Conservation (phyloP, 2,329 filamentous ascomycete genomes). For the Claviceps humidiphila region DNA sequence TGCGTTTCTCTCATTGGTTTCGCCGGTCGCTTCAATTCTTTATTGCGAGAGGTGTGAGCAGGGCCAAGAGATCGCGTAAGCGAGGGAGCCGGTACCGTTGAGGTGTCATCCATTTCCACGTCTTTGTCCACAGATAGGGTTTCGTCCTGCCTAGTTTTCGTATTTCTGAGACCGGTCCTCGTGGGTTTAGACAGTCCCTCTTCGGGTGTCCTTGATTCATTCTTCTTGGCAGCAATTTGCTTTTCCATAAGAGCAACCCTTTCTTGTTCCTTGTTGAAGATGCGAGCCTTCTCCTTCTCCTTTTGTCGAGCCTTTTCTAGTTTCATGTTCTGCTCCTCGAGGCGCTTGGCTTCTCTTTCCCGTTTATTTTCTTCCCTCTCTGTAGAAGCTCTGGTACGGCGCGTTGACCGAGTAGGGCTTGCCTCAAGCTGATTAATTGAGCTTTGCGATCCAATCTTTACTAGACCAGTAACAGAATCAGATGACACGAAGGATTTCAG, state of each 20-base stretch:
- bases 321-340: constrained; percentile 47
- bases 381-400: constrained; percentile 43
- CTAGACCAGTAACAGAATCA: constrained; percentile 28
- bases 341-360: constrained; percentile 49
- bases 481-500: constrained; percentile 32
- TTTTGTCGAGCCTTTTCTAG: constrained; percentile 56
- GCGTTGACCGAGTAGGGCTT: constrained; percentile 31
- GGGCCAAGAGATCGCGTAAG: constrained; percentile 37
- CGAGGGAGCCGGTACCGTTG: constrained; percentile 46
- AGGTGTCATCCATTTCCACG: constrained; percentile 43
- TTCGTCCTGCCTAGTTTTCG: constrained; percentile 23
- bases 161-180: constrained; percentile 40
- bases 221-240: constrained; percentile 38
- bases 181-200: constrained; percentile 31
- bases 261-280: constrained; percentile 46
- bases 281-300: constrained; percentile 53
- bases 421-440: constrained; percentile 9
- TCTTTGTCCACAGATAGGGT: constrained; percentile 25
- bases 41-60: constrained; percentile 33
- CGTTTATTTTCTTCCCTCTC: constrained; percentile 53
- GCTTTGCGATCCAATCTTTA: constrained; percentile 10
- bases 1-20: constrained; percentile 48
- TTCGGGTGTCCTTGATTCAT: constrained; percentile 29
- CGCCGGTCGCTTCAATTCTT: constrained; percentile 43
- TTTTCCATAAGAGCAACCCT: constrained; percentile 39